Evolutionary conservation across 208 protist species (phyloP).

Genomic region (Acanthamoeba healyi): DNA sequence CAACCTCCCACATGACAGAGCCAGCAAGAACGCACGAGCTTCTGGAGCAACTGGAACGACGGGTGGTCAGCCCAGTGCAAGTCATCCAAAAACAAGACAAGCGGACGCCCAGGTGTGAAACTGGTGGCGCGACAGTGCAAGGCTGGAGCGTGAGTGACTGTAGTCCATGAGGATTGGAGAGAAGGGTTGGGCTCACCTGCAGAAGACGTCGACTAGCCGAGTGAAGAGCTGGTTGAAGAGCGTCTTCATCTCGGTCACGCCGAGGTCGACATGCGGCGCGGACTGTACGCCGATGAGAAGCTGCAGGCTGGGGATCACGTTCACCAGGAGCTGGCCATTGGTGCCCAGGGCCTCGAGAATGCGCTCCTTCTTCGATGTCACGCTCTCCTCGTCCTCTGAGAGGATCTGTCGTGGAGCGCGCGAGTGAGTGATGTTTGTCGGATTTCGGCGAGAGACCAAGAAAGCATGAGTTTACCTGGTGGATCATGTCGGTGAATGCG

Average conservation of each 20-base stretch:
- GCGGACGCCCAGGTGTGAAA: conserved; percentile 16
- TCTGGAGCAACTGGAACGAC: conserved; percentile 55
- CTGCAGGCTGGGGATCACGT: conserved; percentile 57
- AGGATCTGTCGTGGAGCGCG: conserved; percentile 7
- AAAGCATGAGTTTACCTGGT: background rate
- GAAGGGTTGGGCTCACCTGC: background rate
- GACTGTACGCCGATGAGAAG: conserved; percentile 50
- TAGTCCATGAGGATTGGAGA: too few relatives aligned
- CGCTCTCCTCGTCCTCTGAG: conserved; percentile 40
- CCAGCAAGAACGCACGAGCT: background rate
- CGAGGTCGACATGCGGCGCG: conserved; percentile 19
- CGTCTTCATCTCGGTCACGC: conserved; percentile 53
- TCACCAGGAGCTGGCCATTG: conserved; percentile 55
- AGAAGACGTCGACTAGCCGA: conserved; percentile 50
- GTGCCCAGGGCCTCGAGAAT: conserved; percentile 1
- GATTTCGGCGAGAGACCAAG: background rate
- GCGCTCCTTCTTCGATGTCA: background rate
- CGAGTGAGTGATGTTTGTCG: background rate
- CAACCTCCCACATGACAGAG: background rate
- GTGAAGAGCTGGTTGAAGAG: conserved; percentile 64
- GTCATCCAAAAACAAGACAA: conserved; percentile 52
- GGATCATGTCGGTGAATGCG: conserved; percentile 54
- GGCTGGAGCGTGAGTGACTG: too few relatives aligned
- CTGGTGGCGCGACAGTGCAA: background rate
- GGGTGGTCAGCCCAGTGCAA: conserved; percentile 66